These are phyloP conservation scores for Chenopodium suecicum DNA, from an alignment of 148 eudicot species.

Conservation along the genomic window DNA sequence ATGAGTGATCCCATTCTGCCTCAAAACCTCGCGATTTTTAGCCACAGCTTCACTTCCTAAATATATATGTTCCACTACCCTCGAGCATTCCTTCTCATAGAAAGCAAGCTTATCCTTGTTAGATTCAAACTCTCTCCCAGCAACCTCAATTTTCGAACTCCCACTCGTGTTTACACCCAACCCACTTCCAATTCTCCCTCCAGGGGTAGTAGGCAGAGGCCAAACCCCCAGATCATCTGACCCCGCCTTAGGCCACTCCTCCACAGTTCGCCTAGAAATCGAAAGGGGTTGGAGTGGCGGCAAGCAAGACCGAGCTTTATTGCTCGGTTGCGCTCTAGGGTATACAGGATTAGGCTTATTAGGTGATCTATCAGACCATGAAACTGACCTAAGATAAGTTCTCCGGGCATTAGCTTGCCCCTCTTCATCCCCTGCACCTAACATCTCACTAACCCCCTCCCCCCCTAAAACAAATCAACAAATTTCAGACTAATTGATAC, in stretches of 20 bases:
- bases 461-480: background rate
- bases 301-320: slow-evolving; percentile 62
- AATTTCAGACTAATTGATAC: slow-evolving; percentile 20
- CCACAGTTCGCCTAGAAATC: slow-evolving; percentile 49
- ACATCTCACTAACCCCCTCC: slow-evolving; percentile 40
- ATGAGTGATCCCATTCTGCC: slow-evolving; percentile 75
- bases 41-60: slow-evolving; percentile 90
- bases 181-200: slow-evolving; percentile 45
- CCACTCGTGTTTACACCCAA: slow-evolving; percentile 28
- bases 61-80: slow-evolving; percentile 76
- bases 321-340: slow-evolving; percentile 46
- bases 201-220: slow-evolving; percentile 79
- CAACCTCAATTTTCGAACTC: slow-evolving; percentile 22
- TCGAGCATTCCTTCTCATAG: slow-evolving; percentile 85
- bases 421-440: slow-evolving; percentile 45
- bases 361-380: slow-evolving; percentile 73
- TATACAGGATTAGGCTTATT: slow-evolving; percentile 40
- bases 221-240: slow-evolving; percentile 94
- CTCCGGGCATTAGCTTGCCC: slow-evolving; percentile 36
- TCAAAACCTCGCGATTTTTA: slow-evolving; percentile 62
- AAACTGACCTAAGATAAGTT: slow-evolving; percentile 59
- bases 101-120: slow-evolving; percentile 78
- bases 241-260: slow-evolving; percentile 95
- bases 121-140: slow-evolving; percentile 53
- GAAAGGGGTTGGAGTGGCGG: slow-evolving; percentile 84